A percentile compares a stretch with the other conserved stretches of the same genome.
These are phyloP conservation scores for Dryas octopetala DNA, from an alignment of 306 rosid species.

Conservation along the genomic window DNA sequence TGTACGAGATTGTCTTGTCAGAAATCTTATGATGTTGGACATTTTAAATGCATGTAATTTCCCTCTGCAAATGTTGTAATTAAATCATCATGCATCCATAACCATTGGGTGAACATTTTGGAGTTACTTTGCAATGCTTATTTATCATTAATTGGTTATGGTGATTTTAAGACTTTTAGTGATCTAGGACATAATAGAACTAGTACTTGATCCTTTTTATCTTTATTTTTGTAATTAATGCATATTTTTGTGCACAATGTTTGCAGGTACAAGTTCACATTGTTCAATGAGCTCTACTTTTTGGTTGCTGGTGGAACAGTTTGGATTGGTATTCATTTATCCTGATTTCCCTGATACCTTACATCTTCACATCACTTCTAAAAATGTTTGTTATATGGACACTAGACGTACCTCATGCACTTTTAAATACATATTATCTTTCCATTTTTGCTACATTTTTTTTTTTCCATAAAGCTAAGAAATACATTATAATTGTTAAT, in stretches of 20 bases:
- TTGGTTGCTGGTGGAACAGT: conserved; percentile 98
- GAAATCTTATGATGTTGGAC: background rate
- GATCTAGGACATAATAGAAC: background rate
- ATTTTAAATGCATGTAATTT: background rate
- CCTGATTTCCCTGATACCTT: conserved; percentile 6
- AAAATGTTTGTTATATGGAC: background rate
- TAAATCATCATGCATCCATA: background rate
- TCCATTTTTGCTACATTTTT: conserved; percentile 11
- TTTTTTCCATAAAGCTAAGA: conserved; percentile 1
- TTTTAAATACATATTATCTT: background rate
- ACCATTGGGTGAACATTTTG: background rate
- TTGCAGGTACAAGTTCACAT: conserved; percentile 93
- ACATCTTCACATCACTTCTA: background rate
- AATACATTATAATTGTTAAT: conserved; percentile 20
- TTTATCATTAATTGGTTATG: background rate
- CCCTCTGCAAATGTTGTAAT: background rate
- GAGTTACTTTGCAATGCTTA: background rate
- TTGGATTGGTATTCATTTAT: conserved; percentile 82
- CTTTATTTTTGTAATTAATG: background rate
- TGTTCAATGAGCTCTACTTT: conserved; percentile 96
- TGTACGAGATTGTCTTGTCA: background rate
- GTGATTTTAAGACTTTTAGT: too few relatives aligned
- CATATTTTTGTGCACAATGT: conserved; percentile 14
- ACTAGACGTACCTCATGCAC: background rate
- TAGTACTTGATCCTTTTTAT: background rate